Percentiles rank a stretch among this genome's conserved stretches.
Evolutionary conservation across 2,329 filamentous ascomycete species (phyloP).

Genomic region (Bipolaris gigantea): DNA sequence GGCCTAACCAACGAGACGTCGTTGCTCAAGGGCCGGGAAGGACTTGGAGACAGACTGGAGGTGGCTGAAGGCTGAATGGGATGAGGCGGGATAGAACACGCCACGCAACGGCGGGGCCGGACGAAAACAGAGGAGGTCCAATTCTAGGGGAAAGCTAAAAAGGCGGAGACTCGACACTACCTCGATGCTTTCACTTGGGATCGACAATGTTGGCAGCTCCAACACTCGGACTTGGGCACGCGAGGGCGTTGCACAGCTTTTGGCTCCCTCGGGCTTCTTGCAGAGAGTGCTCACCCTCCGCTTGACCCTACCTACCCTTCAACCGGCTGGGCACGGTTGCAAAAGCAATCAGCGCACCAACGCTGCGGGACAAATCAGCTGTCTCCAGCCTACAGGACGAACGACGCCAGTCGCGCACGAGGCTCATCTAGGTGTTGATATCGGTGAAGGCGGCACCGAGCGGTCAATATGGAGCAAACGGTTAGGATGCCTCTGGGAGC

Average conservation of each 20-base stretch:
- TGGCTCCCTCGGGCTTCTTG: conserved; percentile 2
- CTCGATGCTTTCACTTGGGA: background rate
- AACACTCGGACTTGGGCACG: background rate
- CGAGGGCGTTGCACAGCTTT: conserved; percentile 9
- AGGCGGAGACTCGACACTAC: conserved; percentile 9
- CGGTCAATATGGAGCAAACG: background rate
- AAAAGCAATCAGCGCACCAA: conserved; percentile 14
- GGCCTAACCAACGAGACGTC: conserved; percentile 10
- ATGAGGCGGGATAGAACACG: conserved; percentile 7
- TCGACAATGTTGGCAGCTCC: background rate
- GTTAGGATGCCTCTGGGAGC: background rate
- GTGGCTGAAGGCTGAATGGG: conserved; percentile 10
- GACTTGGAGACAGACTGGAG: conserved; percentile 8
- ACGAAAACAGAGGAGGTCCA: conserved; percentile 6
- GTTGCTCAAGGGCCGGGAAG: conserved; percentile 14
- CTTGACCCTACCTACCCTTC: conserved; percentile 2
- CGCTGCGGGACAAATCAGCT: conserved; percentile 13
- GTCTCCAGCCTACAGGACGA: conserved; percentile 1
- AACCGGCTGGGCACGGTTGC: conserved; percentile 11
- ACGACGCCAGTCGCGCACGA: conserved; percentile 6
- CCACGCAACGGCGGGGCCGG: conserved; percentile 8
- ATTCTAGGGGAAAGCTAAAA: background rate
- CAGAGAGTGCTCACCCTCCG: background rate
- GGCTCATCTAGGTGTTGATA: conserved; percentile 8
- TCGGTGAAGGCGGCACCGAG: background rate